Evolutionary conservation across 306 rosid genomes (phyloP).

Genomic region (Acmispon strigosus): DNA sequence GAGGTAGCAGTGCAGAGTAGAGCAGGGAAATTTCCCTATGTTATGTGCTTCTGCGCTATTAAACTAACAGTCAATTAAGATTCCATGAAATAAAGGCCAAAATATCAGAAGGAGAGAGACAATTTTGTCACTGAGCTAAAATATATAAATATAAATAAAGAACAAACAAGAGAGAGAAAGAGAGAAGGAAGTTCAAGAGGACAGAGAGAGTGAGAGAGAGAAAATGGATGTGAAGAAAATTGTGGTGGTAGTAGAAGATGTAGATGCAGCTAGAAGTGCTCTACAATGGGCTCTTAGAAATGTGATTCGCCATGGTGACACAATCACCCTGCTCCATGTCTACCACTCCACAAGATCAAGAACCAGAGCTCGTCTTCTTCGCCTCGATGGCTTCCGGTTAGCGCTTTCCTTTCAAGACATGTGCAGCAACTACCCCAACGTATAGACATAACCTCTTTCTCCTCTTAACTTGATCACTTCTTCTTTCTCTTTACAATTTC

Average conservation of each 20-base stretch:
- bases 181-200: neutral
- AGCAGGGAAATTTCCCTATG: neutral
- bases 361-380: conserved; percentile 48
- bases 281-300: conserved; percentile 76
- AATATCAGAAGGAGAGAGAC: conserved; percentile 1
- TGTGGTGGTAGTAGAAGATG: conserved; percentile 82
- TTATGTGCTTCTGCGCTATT: neutral
- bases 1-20: neutral
- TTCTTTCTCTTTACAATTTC: neutral
- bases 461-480: neutral
- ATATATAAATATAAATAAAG: conserved; percentile 1
- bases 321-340: conserved; percentile 74
- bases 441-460: conserved; percentile 12
- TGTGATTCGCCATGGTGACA: conserved; percentile 67
- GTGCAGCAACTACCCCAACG: conserved; percentile 63
- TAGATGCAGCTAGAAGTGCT: conserved; percentile 76
- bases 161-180: neutral
- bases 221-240: conserved; percentile 74
- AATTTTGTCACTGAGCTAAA: neutral
- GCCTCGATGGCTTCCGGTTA: conserved; percentile 67
- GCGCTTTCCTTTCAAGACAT: conserved; percentile 80
- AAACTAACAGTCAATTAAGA: conserved; percentile 9
- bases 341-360: conserved; percentile 49
- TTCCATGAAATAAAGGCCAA: neutral
- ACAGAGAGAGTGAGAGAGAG: neutral